These are phyloP conservation scores for Chrysosporium keratinophilum DNA, from an alignment of 2,329 filamentous ascomycete genomes.

Conservation along the genomic window DNA sequence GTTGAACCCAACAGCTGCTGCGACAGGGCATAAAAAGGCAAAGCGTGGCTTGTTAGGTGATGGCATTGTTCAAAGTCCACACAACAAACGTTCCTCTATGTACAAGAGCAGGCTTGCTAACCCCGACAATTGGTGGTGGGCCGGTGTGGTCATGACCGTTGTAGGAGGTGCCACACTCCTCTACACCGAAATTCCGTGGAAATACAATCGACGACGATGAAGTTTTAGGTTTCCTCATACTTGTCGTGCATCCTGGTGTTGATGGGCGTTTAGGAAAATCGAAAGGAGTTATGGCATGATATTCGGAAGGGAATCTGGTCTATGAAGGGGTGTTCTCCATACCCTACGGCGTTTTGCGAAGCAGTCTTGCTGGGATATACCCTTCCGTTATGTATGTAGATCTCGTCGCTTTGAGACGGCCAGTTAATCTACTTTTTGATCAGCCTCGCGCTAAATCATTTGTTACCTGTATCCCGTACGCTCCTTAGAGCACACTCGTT, in stretches of 20 bases:
- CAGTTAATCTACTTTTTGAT: neutral
- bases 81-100: slow-evolving; percentile 20
- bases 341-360: slow-evolving; percentile 1
- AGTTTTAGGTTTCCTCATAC: neutral
- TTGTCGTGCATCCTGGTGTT: neutral
- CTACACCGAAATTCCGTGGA: slow-evolving; percentile 13
- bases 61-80: neutral
- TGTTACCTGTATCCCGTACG: neutral
- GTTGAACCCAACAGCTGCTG: slow-evolving; percentile 45
- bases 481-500: neutral
- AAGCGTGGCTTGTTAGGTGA: slow-evolving; percentile 24
- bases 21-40: slow-evolving; percentile 26
- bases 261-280: slow-evolving; percentile 5
- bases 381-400: neutral
- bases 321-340: neutral
- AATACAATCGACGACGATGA: neutral
- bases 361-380: neutral
- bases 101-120: slow-evolving; percentile 26
- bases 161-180: slow-evolving; percentile 34
- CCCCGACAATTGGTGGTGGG: slow-evolving; percentile 40
- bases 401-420: neutral
- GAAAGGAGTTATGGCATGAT: slow-evolving; percentile 5
- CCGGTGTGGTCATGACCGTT: slow-evolving; percentile 39
- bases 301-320: slow-evolving; percentile 3
- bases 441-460: neutral